Base-by-base conservation (phyloP, 75 land plant genomes). In the Pinus tabuliformis region DNA sequence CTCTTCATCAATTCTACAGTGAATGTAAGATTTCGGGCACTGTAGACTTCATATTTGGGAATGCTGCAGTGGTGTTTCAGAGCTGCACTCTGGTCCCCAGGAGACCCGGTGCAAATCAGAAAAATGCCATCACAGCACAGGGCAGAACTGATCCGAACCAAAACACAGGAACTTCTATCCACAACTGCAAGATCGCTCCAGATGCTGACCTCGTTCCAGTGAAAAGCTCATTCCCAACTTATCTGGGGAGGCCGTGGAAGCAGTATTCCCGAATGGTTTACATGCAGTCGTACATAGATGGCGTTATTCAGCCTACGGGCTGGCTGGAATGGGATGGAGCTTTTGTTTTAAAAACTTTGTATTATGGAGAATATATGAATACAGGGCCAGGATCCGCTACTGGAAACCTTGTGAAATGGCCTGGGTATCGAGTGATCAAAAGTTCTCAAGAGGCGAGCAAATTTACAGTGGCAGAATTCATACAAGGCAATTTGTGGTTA, bases 351-450 rank as follows among this genome's bases (percentile, higher is more conserved):
- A 26, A 26, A 26, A 26, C 26, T 6, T 76, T 83, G 5, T 33
- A 63, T 63, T 83, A 80, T 42, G 83, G 73, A 6, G 85, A 83
- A 65, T 80, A 83, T 56, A 26, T n/a, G 22, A 80, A 79, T 74
- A 59, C n/a, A 16, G 85, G 85, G 13, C 61, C 78, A 1, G 82
- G 85, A 22, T 22, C 82, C 11, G 52, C 17, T 24, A 70, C 33
- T 13, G 33, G 56, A 7, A 6, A 20, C 8, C 77, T 75, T 0
- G 82, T 81, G 20, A 13, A 5, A 63, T 63, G 66, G 66, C 3
- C 5, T 14, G 39, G 66, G 0, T 63, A 33, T 63, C 12, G 13
- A 0, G 66, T 33, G 16, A 33, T 63, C 15, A 33, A 12, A 11
- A 12, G 16, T 26, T 24, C 66, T 12, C 14, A 26, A 15, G 66